Percentiles rank a stretch among this genome's conserved stretches.
Conservation (phyloP, 106 monocot species). For the Dioscorea dumetorum region DNA sequence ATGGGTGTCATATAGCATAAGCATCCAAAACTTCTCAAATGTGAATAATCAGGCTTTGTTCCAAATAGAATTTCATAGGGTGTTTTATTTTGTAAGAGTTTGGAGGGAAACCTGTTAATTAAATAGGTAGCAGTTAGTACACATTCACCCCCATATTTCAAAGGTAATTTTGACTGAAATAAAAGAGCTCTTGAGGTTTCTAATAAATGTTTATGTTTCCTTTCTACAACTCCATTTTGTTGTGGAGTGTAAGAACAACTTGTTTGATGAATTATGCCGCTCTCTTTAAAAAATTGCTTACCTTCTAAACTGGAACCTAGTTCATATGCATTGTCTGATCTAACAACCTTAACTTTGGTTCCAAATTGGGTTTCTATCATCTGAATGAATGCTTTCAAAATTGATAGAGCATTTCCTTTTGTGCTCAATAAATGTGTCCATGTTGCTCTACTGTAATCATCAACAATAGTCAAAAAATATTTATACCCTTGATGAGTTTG, state of each 20-base stretch:
- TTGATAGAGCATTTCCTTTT: not conserved
- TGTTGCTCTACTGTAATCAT: not conserved
- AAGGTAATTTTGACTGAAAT: constrained; percentile 3
- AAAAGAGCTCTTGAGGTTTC: not conserved
- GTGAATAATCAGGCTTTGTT: not conserved
- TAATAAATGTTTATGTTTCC: constrained; percentile 13
- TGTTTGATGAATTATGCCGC: constrained; percentile 3
- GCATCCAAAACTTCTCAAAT: constrained; percentile 13
- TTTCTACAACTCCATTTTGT: constrained; percentile 15
- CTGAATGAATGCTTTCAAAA: not conserved
- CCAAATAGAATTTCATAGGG: constrained; percentile 1
- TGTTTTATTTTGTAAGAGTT: constrained; percentile 6
- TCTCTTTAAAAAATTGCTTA: not conserved
- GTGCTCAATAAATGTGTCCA: not conserved
- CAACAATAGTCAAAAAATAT: not conserved
- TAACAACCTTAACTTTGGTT: not conserved
- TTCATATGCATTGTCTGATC: not conserved
- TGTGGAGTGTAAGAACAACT: constrained; percentile 9
- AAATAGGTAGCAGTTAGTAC: not conserved
- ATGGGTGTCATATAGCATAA: not conserved
- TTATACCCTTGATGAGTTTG: not conserved
- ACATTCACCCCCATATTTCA: constrained; percentile 7
- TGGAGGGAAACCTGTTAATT: not conserved
- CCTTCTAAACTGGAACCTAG: not conserved
- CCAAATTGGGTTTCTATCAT: not conserved